Conservation (phyloP, 441 rosid species). For the Isatis lusitanica region DNA sequence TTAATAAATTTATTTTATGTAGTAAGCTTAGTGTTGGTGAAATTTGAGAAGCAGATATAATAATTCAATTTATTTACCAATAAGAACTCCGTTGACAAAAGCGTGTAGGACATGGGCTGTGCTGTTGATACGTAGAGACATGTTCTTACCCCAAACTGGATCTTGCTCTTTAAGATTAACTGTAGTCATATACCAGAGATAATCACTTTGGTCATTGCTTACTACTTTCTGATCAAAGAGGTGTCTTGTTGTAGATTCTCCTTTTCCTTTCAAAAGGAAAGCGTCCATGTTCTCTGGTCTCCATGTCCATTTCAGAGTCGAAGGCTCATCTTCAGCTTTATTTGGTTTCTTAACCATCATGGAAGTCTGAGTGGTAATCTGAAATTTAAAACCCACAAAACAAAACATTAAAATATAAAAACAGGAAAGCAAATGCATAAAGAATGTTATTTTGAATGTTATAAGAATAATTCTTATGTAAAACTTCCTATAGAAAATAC, state of each 20-base stretch:
- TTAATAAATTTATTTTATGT: background rate
- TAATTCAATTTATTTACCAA: conserved; percentile 42
- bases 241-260: conserved; percentile 31
- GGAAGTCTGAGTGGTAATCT: conserved; percentile 60
- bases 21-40: background rate
- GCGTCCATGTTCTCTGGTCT: conserved; percentile 50
- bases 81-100: conserved; percentile 52
- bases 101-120: conserved; percentile 66
- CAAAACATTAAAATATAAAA: background rate
- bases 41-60: background rate
- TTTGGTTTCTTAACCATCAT: conserved; percentile 51
- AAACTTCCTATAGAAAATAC: background rate
- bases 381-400: background rate
- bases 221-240: conserved; percentile 61
- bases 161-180: conserved; percentile 39
- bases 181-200: conserved; percentile 79
- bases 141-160: conserved; percentile 42
- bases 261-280: conserved; percentile 40
- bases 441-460: background rate
- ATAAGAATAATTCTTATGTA: background rate
- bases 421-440: background rate
- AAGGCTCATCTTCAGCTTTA: conserved; percentile 44
- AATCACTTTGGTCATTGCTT: conserved; percentile 59
- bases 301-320: conserved; percentile 61
- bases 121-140: conserved; percentile 50